Base-by-base conservation (phyloP, 108 stramenopile genomes). In the Cyclotella cryptica region DNA sequence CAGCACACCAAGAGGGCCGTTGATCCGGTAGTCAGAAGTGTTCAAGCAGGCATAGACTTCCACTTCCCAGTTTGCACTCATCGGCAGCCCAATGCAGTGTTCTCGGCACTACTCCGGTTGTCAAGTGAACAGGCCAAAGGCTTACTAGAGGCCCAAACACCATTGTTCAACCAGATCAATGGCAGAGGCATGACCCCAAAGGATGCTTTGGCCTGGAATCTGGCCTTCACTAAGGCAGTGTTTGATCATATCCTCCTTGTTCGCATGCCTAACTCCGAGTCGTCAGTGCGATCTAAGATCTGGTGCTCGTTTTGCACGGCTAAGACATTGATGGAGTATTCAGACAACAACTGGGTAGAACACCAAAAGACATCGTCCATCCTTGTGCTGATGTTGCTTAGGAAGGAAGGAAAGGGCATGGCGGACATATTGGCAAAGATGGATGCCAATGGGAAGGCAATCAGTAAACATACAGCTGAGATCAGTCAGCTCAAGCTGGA, bases 331-430 rank as follows among this genome's bases (percentile, higher is more conserved):
- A 46, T 52, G 30, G 49, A 52, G 15, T 68, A 68, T 26, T 49
- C 18, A 2, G 10, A 17, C 26, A 8, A 52, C 29, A 49, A 5
- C 10, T 68, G 43, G 30, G 27, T 68, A 11, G 67, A 68, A 21
- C 51, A 53, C 19, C 49, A 49, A 10, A 68, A 68, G 29, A 46
- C 26, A 11, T 52, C 67, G 17, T 68, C 67, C 51, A 68, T 52
- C 52, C 67, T 68, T 14, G 49, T 49, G 2, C 67, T 51, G 13
- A 68, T 49, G 1, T 51, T 49, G 3, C 51, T 68, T 47, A 1
- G 26, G 27, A 44, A 46, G 49, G 67, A 68, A 27, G 49, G 67
- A 19, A 27, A 53, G 14, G 28, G 28, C 28, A 44, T 49, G 35
- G 6, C 35, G 4, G 6, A 35, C 35, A 35, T 6, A 35, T 6